Evolutionary conservation across 306 rosid species (phyloP).

Genomic region (Quercus aquifolioides): DNA sequence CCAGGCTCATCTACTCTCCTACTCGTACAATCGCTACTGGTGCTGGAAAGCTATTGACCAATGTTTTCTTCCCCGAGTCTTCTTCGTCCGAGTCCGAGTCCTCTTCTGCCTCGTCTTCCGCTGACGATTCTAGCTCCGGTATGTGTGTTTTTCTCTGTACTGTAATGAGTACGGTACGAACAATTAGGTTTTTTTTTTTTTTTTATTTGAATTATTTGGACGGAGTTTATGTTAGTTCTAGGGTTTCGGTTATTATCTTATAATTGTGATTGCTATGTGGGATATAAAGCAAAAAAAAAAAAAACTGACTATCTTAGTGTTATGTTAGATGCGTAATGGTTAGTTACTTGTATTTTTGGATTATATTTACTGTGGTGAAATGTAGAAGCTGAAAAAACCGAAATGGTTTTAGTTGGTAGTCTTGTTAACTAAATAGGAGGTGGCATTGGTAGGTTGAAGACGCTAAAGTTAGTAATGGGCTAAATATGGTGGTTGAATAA

Average conservation of each 20-base stretch:
- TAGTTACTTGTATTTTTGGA: no score
- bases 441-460: neutral
- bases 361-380: no score
- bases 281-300: neutral
- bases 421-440: neutral
- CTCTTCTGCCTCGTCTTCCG: conserved; percentile 45
- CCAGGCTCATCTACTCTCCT: conserved; percentile 61
- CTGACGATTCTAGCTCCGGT: conserved; percentile 45
- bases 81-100: conserved; percentile 29
- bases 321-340: neutral
- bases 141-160: neutral
- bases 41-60: conserved; percentile 67
- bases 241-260: neutral
- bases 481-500: neutral
- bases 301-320: neutral
- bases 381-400: neutral
- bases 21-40: conserved; percentile 62
- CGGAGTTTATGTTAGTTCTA: neutral
- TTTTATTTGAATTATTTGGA: neutral
- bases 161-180: neutral
- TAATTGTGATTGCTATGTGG: neutral
- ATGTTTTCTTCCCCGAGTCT: conserved; percentile 57
- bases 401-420: neutral
- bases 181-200: neutral
- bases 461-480: neutral